These are phyloP conservation scores for Fraxinus baroniana DNA, from an alignment of 305 asterid species.

Conservation along the genomic window DNA sequence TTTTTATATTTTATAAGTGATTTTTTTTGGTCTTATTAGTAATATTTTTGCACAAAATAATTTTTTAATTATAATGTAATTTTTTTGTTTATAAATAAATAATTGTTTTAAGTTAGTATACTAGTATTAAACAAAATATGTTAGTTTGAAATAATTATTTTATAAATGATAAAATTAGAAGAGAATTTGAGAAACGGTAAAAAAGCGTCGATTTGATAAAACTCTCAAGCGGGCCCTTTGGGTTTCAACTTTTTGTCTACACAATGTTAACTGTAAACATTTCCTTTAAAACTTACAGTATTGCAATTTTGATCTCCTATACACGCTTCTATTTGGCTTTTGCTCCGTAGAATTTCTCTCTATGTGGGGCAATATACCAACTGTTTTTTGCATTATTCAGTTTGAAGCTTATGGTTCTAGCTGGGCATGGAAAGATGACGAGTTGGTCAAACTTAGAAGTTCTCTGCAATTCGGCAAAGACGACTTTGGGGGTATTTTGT, in stretches of 20 bases:
- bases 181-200: background rate
- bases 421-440: conserved; percentile 27
- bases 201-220: background rate
- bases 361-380: conserved; percentile 19
- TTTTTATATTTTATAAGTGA: background rate
- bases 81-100: background rate
- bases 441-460: conserved; percentile 26
- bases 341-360: background rate
- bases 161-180: background rate
- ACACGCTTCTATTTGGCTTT: background rate
- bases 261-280: background rate
- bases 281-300: background rate
- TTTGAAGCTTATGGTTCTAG: conserved; percentile 29
- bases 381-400: conserved; percentile 30
- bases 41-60: background rate
- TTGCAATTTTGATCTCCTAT: background rate
- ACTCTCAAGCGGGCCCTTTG: background rate
- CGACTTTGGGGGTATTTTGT: conserved; percentile 34
- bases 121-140: background rate
- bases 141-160: background rate
- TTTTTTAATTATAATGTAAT: background rate
- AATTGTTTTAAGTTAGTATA: background rate
- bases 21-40: background rate
- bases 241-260: background rate
- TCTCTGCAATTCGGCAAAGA: conserved; percentile 28